Evolutionary conservation across 2,329 filamentous ascomycete species (phyloP).

Genomic region (Fusarium sambucinum): DNA sequence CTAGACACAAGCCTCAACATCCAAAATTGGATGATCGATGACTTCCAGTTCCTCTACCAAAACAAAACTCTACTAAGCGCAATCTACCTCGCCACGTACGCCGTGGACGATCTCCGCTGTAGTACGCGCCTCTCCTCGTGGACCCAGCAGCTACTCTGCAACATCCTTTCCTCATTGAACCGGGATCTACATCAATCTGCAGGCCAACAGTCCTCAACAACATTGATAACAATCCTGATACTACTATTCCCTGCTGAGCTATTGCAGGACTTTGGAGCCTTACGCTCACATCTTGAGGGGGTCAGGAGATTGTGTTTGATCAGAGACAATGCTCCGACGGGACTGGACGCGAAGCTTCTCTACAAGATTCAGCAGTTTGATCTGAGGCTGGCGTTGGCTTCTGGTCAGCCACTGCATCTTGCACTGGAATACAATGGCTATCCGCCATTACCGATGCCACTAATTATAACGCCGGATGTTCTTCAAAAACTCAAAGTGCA

Average conservation of each 20-base stretch:
- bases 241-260: background rate
- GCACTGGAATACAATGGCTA: background rate
- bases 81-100: background rate
- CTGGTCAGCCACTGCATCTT: background rate
- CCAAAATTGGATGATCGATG: background rate
- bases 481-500: rapidly evolving
- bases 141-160: background rate
- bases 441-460: rapidly evolving
- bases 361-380: conserved; percentile 22
- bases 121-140: background rate
- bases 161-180: conserved; percentile 6
- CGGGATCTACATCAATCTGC: background rate
- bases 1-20: background rate
- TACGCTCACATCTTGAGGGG: background rate
- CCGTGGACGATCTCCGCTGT: background rate
- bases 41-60: background rate
- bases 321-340: background rate
- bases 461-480: rapidly evolving
- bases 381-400: background rate
- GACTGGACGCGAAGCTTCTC: background rate
- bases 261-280: background rate
- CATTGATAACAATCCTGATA: background rate
- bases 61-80: background rate
- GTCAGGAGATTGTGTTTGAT: background rate
- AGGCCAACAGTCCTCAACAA: background rate